Evolutionary conservation across 208 protist genomes (phyloP), one percentile per base, ranked within the genome.

Genomic region (Leishmania aethiopica): DNA sequence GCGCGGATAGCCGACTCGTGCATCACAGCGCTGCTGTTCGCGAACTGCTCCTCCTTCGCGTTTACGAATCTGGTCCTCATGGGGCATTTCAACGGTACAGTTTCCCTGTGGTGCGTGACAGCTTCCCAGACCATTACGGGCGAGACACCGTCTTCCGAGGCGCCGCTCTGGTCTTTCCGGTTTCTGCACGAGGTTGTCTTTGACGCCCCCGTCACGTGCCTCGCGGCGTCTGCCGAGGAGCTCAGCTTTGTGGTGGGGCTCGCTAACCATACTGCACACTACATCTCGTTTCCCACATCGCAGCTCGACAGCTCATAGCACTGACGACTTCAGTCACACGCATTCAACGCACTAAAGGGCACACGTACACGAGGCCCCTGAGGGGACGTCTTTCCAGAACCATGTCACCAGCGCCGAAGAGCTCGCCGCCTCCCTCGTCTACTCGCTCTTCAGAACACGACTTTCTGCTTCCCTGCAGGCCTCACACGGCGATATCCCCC

Each of bases 151-250:
- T 37, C 60, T 49, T 15, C 78, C 19, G 75, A 77, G 2, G 53
- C 74, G 47, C 78, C 83, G 35, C 74, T 86, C 45, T 86, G 83
- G 83, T 80, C 83, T 32, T 86, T 86, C 37, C 73, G 80, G 37
- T 83, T 83, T 47, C 57, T 82, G 47, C 78, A 83, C 83, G 67
- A 77, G 22, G 74, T 86, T 25, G 78, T 69, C 19, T 86, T 86
- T 32, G 78, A 79, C 0, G 83, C 83, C 40, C 71, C 78, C 22
- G 59, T 86, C 32, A 82, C 83, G 28, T 86, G 78, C 66, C 71
- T 86, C 47, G 62, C 71, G 5, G 57, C 74, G 1, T 66, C 78
- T 15, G 28, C 70, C 0, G 78, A 82, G 55, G 83, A 86, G 25
- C 66, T 76, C 42, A 75, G 75, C 28, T 86, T 86, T 57, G 72